phyloP scores from a whole-genome alignment of 140 eudicot genomes.

The Erigeron philadelphicus region DNA sequence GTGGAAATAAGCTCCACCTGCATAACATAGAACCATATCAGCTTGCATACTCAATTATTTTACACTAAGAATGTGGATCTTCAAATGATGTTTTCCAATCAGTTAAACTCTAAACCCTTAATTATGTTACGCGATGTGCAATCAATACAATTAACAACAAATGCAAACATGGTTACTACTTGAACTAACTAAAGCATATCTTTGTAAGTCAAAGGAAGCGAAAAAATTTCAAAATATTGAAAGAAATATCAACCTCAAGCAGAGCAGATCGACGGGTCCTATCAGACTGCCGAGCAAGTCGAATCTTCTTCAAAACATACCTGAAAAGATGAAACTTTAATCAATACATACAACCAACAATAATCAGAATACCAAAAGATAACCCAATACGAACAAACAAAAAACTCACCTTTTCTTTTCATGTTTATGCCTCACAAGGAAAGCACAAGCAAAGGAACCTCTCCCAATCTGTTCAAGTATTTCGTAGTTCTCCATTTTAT shows the following conservation, averaged over 20 bases:
- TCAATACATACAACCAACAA: conserved; percentile 4
- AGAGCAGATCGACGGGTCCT: conserved; percentile 96
- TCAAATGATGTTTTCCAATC: conserved; percentile 4
- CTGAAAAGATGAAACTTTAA: conserved; percentile 29
- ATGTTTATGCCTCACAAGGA: conserved; percentile 76
- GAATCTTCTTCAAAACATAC: conserved; percentile 90
- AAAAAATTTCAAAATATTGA: not conserved
- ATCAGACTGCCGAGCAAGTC: conserved; percentile 97
- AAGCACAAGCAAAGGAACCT: conserved; percentile 93
- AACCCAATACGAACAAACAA: not conserved
- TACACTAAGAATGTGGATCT: not conserved
- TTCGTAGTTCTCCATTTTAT: conserved; percentile 79
- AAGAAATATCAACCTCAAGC: conserved; percentile 54
- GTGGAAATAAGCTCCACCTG: conserved; percentile 95
- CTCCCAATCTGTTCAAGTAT: conserved; percentile 83
- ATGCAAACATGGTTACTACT: not conserved
- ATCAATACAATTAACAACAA: not conserved
- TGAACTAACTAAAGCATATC: not conserved
- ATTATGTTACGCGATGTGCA: not conserved
- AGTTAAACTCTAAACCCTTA: not conserved
- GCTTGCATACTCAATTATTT: not conserved
- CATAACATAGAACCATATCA: conserved; percentile 21
- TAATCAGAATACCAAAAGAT: not conserved
- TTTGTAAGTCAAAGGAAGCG: not conserved
- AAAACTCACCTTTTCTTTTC: conserved; percentile 77